Percentiles rank a stretch among this genome's conserved stretches.
These are phyloP conservation scores for Heliosperma pusillum DNA, from an alignment of 148 eudicot species.

Conservation along the genomic window DNA sequence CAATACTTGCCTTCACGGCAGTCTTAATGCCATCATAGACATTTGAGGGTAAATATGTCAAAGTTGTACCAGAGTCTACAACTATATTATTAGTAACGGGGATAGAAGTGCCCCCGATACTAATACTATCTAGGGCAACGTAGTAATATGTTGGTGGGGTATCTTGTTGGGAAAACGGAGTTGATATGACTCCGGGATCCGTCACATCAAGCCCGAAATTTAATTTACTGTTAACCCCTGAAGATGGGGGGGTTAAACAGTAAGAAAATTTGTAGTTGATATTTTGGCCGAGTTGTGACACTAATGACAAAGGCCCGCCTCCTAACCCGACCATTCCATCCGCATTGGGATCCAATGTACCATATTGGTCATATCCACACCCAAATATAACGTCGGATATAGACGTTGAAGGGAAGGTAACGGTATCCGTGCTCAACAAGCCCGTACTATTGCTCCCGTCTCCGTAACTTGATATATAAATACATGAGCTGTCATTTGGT, in stretches of 20 bases:
- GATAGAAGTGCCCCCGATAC: constrained; percentile 16
- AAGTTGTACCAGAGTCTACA: constrained; percentile 31
- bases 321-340: constrained; percentile 43
- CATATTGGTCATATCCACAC: constrained; percentile 23
- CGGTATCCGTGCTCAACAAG: constrained; percentile 12
- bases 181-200: constrained; percentile 22
- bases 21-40: constrained; percentile 20
- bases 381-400: constrained; percentile 14
- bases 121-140: constrained; percentile 26
- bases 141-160: constrained; percentile 17
- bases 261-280: constrained; percentile 36
- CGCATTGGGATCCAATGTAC: neutral
- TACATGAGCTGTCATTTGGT: neutral
- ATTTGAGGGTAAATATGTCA: constrained; percentile 5
- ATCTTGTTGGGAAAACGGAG: constrained; percentile 16
- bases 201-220: constrained; percentile 28
- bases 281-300: constrained; percentile 27
- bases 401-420: constrained; percentile 6
- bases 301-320: constrained; percentile 23
- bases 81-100: constrained; percentile 7
- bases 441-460: constrained; percentile 14
- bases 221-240: constrained; percentile 19
- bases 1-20: constrained; percentile 1
- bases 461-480: neutral
- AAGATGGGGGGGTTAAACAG: constrained; percentile 22